Evolutionary conservation across 208 protist genomes (phyloP), one percentile per base, ranked within the genome.

Genomic region (Trichomonas vaginalis): DNA sequence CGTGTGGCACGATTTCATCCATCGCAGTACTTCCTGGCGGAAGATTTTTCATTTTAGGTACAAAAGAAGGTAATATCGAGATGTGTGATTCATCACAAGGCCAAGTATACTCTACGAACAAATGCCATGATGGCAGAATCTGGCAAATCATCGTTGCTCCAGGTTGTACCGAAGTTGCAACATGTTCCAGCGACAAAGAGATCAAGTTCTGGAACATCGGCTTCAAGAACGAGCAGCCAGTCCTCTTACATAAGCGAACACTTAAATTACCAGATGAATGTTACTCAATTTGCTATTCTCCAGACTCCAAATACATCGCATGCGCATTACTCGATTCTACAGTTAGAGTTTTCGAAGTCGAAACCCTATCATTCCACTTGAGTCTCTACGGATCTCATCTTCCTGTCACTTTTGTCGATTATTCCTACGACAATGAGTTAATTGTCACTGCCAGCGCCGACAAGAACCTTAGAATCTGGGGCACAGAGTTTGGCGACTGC

Each of bases 381-480:
- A 98, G 98, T 14, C 97, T 99, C 27, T 99, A 99, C 96, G 99
- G 99, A 1, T 99, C 99, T 96, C 99, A 99, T 96, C 97, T 99
- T 37, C 99, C 99, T 0, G 98, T 99, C 0, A 98, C 98, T 45
- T 97, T 96, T 12, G 88, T 99, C 27, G 97, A 98, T 96, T 98
- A 99, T 95, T 98, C 97, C 48, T 97, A 97, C 23, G 99, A 99
- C 97, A 97, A 97, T 61, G 98, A 87, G 39, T 90, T 98, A 0
- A 95, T 98, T 3, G 32, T 82, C 47, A 95, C 98, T 40, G 99
- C 98, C 4, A 98, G 98, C 39, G 99, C 99, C 56, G 99, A 99
- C 97, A 99, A 99, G 97, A 99, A 98, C 86, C 97, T 99, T 62
- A 99, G 99, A 95, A 98, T 99, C 92, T 99, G 99, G 99, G 98